phyloP scores from a whole-genome alignment of 2,329 filamentous ascomycete species.

The Colletotrichum sp. region DNA sequence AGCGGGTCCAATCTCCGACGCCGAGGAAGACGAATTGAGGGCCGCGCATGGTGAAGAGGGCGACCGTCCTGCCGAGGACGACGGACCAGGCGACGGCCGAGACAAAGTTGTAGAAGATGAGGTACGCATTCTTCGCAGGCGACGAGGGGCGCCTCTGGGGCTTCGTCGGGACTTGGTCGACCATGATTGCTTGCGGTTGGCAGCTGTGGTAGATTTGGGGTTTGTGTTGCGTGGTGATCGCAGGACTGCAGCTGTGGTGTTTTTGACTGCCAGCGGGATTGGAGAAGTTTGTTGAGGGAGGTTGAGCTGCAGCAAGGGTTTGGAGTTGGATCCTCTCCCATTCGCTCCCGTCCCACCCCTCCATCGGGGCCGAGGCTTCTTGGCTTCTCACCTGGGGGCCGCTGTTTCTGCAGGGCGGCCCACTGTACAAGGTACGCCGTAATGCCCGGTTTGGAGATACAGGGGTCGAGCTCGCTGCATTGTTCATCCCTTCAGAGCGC shows the following conservation, averaged over 20 bases:
- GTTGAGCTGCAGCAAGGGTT: conserved; percentile 20
- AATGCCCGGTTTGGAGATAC: neutral
- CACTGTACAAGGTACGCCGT: conserved; percentile 6
- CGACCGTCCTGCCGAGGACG: conserved; percentile 72
- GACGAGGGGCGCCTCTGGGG: conserved; percentile 33
- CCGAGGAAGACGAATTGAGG: conserved; percentile 64
- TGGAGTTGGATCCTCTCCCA: neutral
- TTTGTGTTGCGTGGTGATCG: neutral
- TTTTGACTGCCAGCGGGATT: neutral
- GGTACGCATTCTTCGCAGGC: conserved; percentile 68
- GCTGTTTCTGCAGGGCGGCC: neutral
- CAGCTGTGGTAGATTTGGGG: neutral
- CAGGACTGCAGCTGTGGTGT: neutral
- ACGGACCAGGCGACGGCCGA: conserved; percentile 80
- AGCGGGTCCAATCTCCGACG: conserved; percentile 72
- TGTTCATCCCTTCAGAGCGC: neutral
- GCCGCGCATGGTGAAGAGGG: conserved; percentile 58
- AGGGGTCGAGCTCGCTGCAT: neutral
- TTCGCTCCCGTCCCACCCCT: neutral
- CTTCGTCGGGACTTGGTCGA: conserved; percentile 22
- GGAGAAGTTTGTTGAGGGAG: conserved; percentile 18
- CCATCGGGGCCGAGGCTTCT: conserved; percentile 7
- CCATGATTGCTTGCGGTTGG: conserved; percentile 1
- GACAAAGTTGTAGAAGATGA: conserved; percentile 83
- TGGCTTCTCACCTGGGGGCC: neutral